phyloP scores from a whole-genome alignment of 225 moss, liverwort and hornwort species.

The Lunularia cruciata region DNA sequence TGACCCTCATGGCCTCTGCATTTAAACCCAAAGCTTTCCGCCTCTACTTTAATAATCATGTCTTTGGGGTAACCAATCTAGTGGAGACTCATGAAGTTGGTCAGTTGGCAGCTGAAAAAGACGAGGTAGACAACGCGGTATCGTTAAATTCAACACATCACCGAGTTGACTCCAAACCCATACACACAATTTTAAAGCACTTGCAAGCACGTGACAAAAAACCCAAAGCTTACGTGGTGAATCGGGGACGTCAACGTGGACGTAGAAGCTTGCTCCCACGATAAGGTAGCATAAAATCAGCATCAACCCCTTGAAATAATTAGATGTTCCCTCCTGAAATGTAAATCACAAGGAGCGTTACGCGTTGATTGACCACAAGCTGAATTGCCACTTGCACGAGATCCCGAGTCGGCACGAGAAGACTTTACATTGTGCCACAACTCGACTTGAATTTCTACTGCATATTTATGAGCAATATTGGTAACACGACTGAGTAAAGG shows the following conservation, averaged over 20 bases:
- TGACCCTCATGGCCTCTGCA: neutral
- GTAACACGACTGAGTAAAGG: too few species aligned
- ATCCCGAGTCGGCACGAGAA: too few species aligned
- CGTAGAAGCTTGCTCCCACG: conserved; percentile 81
- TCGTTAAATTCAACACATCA: neutral
- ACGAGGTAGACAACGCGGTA: neutral
- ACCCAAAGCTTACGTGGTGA: conserved; percentile 14
- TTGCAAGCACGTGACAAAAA: too few species aligned
- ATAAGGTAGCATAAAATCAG: conserved; percentile 77
- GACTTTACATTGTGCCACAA: too few species aligned
- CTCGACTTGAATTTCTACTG: neutral
- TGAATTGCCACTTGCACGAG: too few species aligned
- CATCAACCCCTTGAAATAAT: conserved; percentile 88
- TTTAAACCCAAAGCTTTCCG: conserved; percentile 12
- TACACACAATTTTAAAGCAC: too few species aligned
- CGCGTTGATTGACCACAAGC: too few species aligned
- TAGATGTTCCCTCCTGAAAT: conserved; percentile 72
- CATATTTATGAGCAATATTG: too few species aligned
- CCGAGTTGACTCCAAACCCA: too few species aligned
- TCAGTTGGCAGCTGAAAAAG: conserved; percentile 21
- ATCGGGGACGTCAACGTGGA: conserved; percentile 51
- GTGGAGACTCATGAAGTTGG: neutral
- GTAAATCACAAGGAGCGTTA: neutral
- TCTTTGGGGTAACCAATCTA: neutral
- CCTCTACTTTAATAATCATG: conserved; percentile 1